Evolutionary conservation across 163 green algal genomes (phyloP), one percentile per base, ranked within the genome.

Genomic region (Chloroidium sp.): DNA sequence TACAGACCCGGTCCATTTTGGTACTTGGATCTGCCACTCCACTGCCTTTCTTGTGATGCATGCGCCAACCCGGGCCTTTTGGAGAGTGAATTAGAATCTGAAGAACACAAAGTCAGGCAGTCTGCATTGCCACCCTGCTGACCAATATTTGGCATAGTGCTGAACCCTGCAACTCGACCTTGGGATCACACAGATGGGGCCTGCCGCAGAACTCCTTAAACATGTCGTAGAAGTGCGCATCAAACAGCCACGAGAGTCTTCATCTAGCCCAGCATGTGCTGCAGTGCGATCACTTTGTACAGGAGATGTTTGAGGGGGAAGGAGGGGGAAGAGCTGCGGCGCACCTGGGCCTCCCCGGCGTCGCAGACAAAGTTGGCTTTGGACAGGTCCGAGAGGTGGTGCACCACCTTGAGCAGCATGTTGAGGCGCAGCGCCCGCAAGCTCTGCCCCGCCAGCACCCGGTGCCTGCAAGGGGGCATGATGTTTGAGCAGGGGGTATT

Each of bases 341-440:
- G 74, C 79, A 86, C 87, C 82, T 86, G 79, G 36, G 68, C 64
- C 0, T 86, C 85, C 36, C 86, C 86, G 10, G 82, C 85, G 3
- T 75, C 62, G n/a, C 86, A 91, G 13, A 85, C 76, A 57, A 84
- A 90, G 60, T 68, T 78, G 59, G 76, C 81, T 12, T 59, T 62
- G 0, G 82, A 76, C 77, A 92, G 77, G 4, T 81, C 69, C 77
- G 84, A 69, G 62, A 92, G 76, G 78, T 90, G 78, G 69, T 85
- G 77, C 60, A 89, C 62, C 12, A 83, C 62, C 76, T 88, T 76
- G 36, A 93, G 80, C 78, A 89, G 86, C 61, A 89, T 69, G 36
- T 93, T 89, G 1, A 93, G 80, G 0, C 90, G 83, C 79, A 93
- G 74, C 8, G 85, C 81, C 0, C 90, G 80, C 59, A 83, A 57